Conservation (phyloP, 78 protist species). For the Cavenderia fasciculata region DNA sequence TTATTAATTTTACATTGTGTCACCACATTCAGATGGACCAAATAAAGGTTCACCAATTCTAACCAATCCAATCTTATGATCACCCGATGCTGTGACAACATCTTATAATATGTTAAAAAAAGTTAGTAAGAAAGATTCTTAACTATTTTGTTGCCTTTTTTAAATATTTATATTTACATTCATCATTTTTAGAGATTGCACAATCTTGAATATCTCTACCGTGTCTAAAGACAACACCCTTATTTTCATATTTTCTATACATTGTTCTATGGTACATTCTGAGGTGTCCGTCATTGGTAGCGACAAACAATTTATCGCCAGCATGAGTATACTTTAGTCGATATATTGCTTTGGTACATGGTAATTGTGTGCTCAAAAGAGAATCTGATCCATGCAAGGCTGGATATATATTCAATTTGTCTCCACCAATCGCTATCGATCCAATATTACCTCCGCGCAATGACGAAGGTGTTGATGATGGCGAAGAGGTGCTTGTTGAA, state of each 20-base stretch:
- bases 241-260: conserved; percentile 3
- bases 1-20: conserved; percentile 8
- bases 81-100: conserved; percentile 38
- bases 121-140: neutral
- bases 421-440: conserved; percentile 31
- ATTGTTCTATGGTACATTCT: conserved; percentile 27
- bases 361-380: neutral
- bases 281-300: conserved; percentile 37
- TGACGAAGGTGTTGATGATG: no score
- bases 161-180: conserved; percentile 4
- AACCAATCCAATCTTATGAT: conserved; percentile 26
- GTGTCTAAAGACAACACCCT: conserved; percentile 47
- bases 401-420: conserved; percentile 11
- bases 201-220: conserved; percentile 56
- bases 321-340: neutral
- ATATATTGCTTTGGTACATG: neutral
- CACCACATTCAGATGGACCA: conserved; percentile 48
- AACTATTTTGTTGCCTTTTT: neutral
- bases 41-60: conserved; percentile 47
- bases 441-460: no score
- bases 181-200: conserved; percentile 71
- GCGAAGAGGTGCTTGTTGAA: no score
- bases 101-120: no score
- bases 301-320: conserved; percentile 19
- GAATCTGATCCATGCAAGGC: conserved; percentile 4